Conservation (phyloP, 2,329 filamentous ascomycete genomes). For the Chrysosphaeria jannelii region DNA sequence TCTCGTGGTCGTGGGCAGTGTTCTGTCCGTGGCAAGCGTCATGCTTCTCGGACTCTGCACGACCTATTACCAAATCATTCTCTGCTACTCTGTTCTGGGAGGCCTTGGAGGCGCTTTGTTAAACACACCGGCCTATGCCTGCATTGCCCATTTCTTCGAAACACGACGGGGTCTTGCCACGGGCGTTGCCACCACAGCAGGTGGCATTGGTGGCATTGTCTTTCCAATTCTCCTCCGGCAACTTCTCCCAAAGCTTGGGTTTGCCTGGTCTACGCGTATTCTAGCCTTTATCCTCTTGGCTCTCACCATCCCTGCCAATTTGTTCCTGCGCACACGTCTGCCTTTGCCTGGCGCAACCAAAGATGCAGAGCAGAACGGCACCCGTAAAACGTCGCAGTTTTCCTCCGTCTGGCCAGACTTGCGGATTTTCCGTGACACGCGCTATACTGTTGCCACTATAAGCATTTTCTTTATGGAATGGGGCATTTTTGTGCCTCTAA, state of each 20-base stretch:
- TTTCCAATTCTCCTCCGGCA: constrained; percentile 20
- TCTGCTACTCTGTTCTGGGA: constrained; percentile 43
- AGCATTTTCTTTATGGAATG: constrained; percentile 42
- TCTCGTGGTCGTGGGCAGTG: constrained; percentile 32
- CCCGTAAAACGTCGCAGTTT: constrained; percentile 2
- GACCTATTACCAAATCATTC: constrained; percentile 51
- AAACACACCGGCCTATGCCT: constrained; percentile 46
- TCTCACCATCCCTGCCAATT: constrained; percentile 15
- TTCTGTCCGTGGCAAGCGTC: constrained; percentile 28
- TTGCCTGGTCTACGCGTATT: constrained; percentile 18
- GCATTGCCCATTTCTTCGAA: constrained; percentile 54
- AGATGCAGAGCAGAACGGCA: constrained; percentile 8
- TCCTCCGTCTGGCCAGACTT: constrained; percentile 22
- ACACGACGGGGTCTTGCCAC: constrained; percentile 42
- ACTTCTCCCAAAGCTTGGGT: constrained; percentile 16
- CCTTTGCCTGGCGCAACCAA: constrained; percentile 14
- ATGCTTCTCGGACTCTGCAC: constrained; percentile 39
- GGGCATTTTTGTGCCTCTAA: constrained; percentile 42
- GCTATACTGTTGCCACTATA: constrained; percentile 26
- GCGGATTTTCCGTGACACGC: constrained; percentile 25
- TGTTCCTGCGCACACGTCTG: constrained; percentile 21
- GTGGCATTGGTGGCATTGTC: constrained; percentile 35
- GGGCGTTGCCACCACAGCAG: constrained; percentile 50
- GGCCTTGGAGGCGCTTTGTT: constrained; percentile 46
- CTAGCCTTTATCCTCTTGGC: constrained; percentile 18